Percentiles rank a stretch among this genome's conserved stretches.
Conservation (phyloP, 1,284 basidiomycete genomes). For the Apiotrichum brassicae region DNA sequence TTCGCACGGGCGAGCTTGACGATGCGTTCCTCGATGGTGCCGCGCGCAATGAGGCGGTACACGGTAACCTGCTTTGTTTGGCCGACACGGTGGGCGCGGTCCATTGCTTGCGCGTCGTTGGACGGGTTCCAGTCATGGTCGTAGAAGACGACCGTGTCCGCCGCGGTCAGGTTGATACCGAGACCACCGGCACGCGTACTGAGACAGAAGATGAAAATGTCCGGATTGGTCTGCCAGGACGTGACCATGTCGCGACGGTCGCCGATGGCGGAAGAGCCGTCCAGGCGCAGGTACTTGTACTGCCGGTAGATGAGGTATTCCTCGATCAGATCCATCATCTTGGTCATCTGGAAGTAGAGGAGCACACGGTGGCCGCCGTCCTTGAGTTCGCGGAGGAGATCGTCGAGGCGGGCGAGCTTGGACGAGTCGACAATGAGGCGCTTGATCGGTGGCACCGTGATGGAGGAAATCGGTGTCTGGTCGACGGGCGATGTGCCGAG, state of each 20-base stretch:
- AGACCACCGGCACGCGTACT: conserved; percentile 95
- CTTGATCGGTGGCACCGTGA: conserved; percentile 93
- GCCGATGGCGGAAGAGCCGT: conserved; percentile 91
- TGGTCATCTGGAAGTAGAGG: conserved; percentile 99
- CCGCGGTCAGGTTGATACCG: conserved; percentile 97
- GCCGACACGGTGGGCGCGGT: conserved; percentile 95
- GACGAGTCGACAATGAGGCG: conserved; percentile 94
- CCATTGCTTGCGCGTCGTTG: conserved; percentile 99
- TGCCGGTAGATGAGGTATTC: conserved; percentile 97
- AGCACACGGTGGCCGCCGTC: conserved; percentile 87
- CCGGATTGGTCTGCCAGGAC: conserved; percentile 96
- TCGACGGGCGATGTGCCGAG: conserved; percentile 60
- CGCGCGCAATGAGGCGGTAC: conserved; percentile 83
- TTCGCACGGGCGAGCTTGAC: conserved; percentile 89
- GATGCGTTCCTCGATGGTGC: conserved; percentile 98
- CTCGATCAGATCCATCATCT: conserved; percentile 99
- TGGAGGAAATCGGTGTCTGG: conserved; percentile 74
- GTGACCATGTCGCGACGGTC: conserved; percentile 99
- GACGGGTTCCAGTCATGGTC: conserved; percentile 99
- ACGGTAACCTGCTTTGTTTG: conserved; percentile 99
- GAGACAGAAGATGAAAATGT: conserved; percentile 92
- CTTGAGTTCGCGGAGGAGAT: conserved; percentile 85
- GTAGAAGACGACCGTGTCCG: conserved; percentile 94
- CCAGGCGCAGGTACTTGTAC: conserved; percentile 93
- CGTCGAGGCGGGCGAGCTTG: conserved; percentile 87